A percentile compares a stretch with the other conserved stretches of the same genome.
phyloP scores from a whole-genome alignment of 140 eudicot genomes.

The Stevia rebaudiana region DNA sequence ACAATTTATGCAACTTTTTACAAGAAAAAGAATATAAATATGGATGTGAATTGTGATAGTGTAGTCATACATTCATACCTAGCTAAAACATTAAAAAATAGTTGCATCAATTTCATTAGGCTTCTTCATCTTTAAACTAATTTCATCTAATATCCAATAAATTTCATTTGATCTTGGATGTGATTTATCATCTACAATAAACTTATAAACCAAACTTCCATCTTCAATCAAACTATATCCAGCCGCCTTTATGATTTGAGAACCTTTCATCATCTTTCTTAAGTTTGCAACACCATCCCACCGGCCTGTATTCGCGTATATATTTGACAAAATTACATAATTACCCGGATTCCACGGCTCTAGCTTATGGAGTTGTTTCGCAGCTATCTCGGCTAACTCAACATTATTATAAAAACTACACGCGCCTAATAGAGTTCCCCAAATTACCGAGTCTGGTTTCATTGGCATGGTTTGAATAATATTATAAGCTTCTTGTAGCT shows the following conservation, averaged over 20 bases:
- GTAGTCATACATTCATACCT: too few relatives aligned
- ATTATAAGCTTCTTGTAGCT: conserved; percentile 57
- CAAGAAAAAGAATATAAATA: not conserved
- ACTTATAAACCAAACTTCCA: conserved; percentile 62
- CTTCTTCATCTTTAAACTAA: too few relatives aligned
- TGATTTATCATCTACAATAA: conserved; percentile 67
- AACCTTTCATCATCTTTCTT: conserved; percentile 66
- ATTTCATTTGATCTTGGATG: conserved; percentile 16
- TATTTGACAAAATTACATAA: conserved; percentile 71
- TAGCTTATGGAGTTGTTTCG: conserved; percentile 39
- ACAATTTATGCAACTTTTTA: too few relatives aligned
- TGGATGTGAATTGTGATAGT: too few relatives aligned
- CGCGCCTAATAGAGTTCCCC: conserved; percentile 77
- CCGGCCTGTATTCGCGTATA: conserved; percentile 42
- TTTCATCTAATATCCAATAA: too few relatives aligned
- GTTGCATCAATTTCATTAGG: not conserved
- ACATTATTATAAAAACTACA: conserved; percentile 73
- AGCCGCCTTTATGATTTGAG: conserved; percentile 51
- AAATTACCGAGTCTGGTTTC: conserved; percentile 56
- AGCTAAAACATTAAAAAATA: conserved; percentile 2
- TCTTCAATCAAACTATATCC: conserved; percentile 63
- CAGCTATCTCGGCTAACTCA: conserved; percentile 77
- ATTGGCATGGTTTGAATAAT: conserved; percentile 67
- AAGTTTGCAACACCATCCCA: conserved; percentile 69
- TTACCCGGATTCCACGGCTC: conserved; percentile 84